phyloP scores from a whole-genome alignment of 176 grass and related monocot species.

The Sorghum bicolor region DNA sequence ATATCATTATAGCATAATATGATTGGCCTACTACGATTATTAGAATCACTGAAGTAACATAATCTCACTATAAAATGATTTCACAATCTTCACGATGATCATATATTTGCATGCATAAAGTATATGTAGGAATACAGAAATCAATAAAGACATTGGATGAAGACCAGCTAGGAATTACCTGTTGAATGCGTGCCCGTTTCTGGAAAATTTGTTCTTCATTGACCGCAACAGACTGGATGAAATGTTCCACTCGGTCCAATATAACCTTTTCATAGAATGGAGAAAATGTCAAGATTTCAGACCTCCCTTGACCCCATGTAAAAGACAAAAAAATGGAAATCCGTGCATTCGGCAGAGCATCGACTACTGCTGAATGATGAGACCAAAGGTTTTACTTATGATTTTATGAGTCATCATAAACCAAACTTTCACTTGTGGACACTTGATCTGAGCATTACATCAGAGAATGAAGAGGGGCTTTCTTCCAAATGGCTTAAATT shows the following conservation, averaged over 20 bases:
- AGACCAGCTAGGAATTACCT: slow-evolving; percentile 53
- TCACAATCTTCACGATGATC: not conserved
- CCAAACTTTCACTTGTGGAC: not conserved
- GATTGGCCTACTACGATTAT: not conserved
- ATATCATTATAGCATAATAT: slow-evolving; percentile 9
- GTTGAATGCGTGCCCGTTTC: slow-evolving; percentile 89
- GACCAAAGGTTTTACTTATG: not conserved
- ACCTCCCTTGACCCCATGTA: not conserved
- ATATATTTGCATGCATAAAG: slow-evolving; percentile 13
- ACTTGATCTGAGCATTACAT: not conserved
- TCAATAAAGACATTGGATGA: slow-evolving; percentile 10
- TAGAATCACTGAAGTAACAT: not conserved
- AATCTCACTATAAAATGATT: not conserved
- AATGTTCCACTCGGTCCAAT: slow-evolving; percentile 92
- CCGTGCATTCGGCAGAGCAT: not conserved
- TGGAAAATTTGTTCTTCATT: slow-evolving; percentile 97
- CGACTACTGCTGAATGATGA: not conserved
- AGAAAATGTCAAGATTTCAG: slow-evolving; percentile 31
- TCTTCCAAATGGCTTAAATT: not conserved
- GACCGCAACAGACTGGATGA: slow-evolving; percentile 80
- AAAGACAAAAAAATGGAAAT: not conserved
- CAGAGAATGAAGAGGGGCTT: not conserved
- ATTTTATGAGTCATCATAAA: not conserved
- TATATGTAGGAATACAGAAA: not conserved
- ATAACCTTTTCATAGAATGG: slow-evolving; percentile 57